Evolutionary conservation across 495 filamentous ascomycete species (phyloP).

Genomic region (Trichoderma orchidacearum): DNA sequence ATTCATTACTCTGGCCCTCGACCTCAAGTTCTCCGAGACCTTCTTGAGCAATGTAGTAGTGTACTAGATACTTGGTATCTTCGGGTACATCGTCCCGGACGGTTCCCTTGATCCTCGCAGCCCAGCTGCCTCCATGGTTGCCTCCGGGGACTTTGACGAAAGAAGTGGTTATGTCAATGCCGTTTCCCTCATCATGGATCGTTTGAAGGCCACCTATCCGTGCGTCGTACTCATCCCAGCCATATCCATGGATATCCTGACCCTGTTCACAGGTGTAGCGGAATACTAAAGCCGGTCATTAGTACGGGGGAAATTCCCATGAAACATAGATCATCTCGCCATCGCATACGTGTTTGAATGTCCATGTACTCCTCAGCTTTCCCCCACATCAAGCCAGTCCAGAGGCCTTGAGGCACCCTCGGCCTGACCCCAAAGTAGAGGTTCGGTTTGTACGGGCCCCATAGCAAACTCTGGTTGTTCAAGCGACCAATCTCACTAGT

Average conservation of each 20-base stretch:
- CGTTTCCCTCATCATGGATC: constrained; percentile 79
- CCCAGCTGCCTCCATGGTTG: constrained; percentile 82
- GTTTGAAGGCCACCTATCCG: constrained; percentile 75
- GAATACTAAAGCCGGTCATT: constrained; percentile 43
- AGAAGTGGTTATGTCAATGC: constrained; percentile 76
- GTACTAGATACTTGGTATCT: constrained; percentile 57
- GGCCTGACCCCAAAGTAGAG: constrained; percentile 91
- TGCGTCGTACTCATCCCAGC: constrained; percentile 93
- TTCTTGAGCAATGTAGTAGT: constrained; percentile 73
- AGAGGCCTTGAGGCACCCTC: constrained; percentile 71
- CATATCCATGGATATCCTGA: constrained; percentile 89
- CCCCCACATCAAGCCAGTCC: constrained; percentile 79
- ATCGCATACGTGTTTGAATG: constrained; percentile 65
- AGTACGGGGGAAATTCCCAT: neutral
- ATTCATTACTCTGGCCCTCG: constrained; percentile 30
- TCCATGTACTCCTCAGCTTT: constrained; percentile 69
- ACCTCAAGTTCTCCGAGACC: constrained; percentile 54
- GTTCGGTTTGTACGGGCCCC: constrained; percentile 93
- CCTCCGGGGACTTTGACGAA: constrained; percentile 92
- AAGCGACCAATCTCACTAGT: constrained; percentile 38
- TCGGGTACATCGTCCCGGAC: constrained; percentile 50
- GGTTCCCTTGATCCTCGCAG: constrained; percentile 68
- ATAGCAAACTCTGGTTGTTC: constrained; percentile 79
- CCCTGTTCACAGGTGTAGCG: constrained; percentile 93
- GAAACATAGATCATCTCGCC: neutral